phyloP scores from a whole-genome alignment of 2,329 filamentous ascomycete genomes.

The Fusarium buxicola region DNA sequence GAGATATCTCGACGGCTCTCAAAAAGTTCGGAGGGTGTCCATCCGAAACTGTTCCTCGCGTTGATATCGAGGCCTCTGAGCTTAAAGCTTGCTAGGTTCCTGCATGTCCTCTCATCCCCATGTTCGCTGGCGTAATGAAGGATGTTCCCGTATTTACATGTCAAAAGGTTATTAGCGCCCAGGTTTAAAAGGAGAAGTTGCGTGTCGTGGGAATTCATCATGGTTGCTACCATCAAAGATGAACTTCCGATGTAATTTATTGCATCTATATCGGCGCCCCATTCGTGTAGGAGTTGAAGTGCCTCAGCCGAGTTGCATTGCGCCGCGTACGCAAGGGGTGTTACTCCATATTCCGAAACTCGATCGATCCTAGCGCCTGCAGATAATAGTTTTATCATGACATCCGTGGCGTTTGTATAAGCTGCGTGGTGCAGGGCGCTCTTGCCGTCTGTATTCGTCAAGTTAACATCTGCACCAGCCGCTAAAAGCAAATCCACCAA shows the following conservation, averaged over 20 bases:
- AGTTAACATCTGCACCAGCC: neutral
- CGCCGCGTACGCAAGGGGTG: neutral
- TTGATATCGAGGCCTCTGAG: neutral
- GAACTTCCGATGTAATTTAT: neutral
- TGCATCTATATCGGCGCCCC: neutral
- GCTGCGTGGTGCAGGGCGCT: neutral
- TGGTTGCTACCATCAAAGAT: neutral
- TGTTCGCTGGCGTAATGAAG: fast-evolving
- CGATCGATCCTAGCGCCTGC: neutral
- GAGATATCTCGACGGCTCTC: neutral
- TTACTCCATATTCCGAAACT: fast-evolving
- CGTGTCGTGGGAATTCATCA: fast-evolving
- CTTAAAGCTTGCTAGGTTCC: neutral
- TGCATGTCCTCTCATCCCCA: neutral
- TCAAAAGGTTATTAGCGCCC: neutral
- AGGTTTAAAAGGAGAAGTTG: neutral
- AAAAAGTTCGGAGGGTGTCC: neutral
- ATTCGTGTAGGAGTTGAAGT: neutral
- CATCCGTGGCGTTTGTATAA: fast-evolving
- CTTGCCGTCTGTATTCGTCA: fast-evolving
- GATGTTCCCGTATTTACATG: neutral
- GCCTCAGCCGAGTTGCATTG: neutral
- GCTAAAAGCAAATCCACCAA: neutral
- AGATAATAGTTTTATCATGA: neutral
- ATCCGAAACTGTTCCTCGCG: neutral